A percentile compares a stretch with the other conserved stretches of the same genome.
These are phyloP conservation scores for Chlamydomonas sp. DNA, from an alignment of 139 green algal species.

Conservation along the genomic window DNA sequence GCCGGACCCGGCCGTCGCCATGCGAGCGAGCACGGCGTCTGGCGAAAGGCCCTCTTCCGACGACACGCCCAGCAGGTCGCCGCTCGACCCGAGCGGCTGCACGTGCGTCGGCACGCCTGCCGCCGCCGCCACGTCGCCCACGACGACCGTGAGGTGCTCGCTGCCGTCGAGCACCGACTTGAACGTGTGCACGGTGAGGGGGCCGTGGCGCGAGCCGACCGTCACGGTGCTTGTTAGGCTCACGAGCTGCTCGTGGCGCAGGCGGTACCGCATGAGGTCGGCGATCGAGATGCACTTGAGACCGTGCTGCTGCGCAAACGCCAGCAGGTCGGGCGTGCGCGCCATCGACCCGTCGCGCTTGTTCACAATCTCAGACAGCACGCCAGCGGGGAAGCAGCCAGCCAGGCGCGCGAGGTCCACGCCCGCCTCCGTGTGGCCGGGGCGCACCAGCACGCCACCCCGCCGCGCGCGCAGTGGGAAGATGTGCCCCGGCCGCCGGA, in stretches of 20 bases:
- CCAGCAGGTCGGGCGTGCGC: constrained; percentile 67
- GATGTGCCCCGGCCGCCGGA: constrained; percentile 93
- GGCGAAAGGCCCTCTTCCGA: no score
- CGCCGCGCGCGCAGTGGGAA: constrained; percentile 77
- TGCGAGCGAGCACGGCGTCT: no score
- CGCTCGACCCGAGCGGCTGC: neutral
- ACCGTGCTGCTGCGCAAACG: constrained; percentile 69
- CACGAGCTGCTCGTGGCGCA: constrained; percentile 30
- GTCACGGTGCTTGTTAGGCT: neutral
- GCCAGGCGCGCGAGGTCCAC: constrained; percentile 87
- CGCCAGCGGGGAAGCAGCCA: constrained; percentile 78
- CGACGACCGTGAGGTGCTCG: constrained; percentile 11
- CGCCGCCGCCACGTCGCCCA: neutral
- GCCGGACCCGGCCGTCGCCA: no score
- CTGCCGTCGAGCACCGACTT: constrained; percentile 11
- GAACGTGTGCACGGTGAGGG: constrained; percentile 8
- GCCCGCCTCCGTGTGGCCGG: constrained; percentile 89
- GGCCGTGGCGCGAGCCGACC: neutral
- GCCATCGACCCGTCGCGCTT: constrained; percentile 76
- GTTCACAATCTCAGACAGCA: constrained; percentile 94
- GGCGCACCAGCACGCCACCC: constrained; percentile 74
- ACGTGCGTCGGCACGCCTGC: neutral
- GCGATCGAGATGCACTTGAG: constrained; percentile 89
- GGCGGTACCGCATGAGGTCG: constrained; percentile 71
- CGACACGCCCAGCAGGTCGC: constrained; percentile 2